Evolutionary conservation across 352 stramenopile genomes (phyloP).

Genomic region (Peronosclerospora sorghi): DNA sequence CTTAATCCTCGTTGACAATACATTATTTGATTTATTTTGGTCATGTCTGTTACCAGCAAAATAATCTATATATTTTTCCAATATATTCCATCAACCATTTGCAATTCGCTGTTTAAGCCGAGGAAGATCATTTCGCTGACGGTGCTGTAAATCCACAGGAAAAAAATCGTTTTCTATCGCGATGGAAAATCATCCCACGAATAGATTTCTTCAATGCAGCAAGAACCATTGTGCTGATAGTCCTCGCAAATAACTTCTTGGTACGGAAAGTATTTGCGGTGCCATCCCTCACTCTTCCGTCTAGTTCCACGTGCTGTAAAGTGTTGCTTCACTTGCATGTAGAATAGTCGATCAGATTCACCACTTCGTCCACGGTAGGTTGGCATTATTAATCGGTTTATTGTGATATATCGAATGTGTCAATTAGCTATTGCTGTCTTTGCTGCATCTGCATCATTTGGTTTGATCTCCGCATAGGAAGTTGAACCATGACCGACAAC

Average conservation of each 20-base stretch:
- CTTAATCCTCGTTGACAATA: not conserved
- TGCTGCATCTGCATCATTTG: not conserved
- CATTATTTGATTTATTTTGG: constrained; percentile 7
- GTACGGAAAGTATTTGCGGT: not conserved
- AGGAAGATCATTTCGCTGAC: constrained; percentile 6
- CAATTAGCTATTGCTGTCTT: not conserved
- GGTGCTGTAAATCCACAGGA: constrained; percentile 7
- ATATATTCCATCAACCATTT: constrained; percentile 5
- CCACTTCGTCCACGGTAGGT: not conserved
- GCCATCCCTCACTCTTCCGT: not conserved
- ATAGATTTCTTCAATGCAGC: not conserved
- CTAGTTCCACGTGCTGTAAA: not conserved
- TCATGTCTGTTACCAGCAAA: constrained; percentile 8
- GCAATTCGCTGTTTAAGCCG: constrained; percentile 1
- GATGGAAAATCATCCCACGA: not conserved
- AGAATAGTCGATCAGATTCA: not conserved
- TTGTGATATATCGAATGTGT: not conserved
- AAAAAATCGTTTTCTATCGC: constrained; percentile 1
- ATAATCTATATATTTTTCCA: constrained; percentile 1
- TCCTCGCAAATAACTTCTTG: not conserved
- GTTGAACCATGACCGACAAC: not conserved
- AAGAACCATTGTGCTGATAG: not conserved
- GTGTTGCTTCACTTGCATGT: not conserved
- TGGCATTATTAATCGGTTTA: not conserved
- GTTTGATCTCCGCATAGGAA: not conserved